Base-by-base conservation (phyloP, 805 yeast species). In the Schwanniomyces polymorphus region DNA sequence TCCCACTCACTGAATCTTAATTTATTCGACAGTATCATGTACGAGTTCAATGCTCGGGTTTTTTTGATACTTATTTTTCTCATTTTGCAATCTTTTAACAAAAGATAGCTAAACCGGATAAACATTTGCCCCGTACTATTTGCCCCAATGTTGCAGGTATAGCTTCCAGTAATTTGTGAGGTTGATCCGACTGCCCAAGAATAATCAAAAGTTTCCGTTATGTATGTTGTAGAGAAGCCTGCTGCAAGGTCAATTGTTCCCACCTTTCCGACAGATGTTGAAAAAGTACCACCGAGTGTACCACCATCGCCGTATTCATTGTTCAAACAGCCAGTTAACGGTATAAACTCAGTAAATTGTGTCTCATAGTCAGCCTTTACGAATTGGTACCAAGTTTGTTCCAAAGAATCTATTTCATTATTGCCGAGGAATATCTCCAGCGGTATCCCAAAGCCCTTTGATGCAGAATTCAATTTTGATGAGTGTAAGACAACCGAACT, bases 71-170 rank as follows among this genome's bases (percentile, higher is more conserved):
- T 27, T 21, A 60, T 17, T 26, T 41, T 38, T 10, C 64, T 45
- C 37, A 18, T 44, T 47, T 44, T 31, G 7, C 52, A 52, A 14
- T 51, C 46, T 3, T 33, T 39, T 28, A 57, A 29, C 34, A 49
- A 50, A 5, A 45, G 18, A 35, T 49, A 50, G n/a, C 44, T 48
- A 5, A 62, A 59, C 39, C 49, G 59, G 27, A 58, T 29, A 43
- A 56, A 54, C 27, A 57, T 47, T 49, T 60, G 63, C 12, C 64
- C 66, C 2, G 54, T 49, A n/a, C 43, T 14, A 8, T 61, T 61
- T 11, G 52, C 48, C 0, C 50, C 47, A 17, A 60, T 48, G 7
- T 37, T 41, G 37, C 66, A 61, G 7, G 46, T 35, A 37, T 54
- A 61, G 2, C 54, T 14, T 1, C 46, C 55, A 7, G 46, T 25